Evolutionary conservation across 139 green algal genomes (phyloP).

Genomic region (Spirogloea muscicola): DNA sequence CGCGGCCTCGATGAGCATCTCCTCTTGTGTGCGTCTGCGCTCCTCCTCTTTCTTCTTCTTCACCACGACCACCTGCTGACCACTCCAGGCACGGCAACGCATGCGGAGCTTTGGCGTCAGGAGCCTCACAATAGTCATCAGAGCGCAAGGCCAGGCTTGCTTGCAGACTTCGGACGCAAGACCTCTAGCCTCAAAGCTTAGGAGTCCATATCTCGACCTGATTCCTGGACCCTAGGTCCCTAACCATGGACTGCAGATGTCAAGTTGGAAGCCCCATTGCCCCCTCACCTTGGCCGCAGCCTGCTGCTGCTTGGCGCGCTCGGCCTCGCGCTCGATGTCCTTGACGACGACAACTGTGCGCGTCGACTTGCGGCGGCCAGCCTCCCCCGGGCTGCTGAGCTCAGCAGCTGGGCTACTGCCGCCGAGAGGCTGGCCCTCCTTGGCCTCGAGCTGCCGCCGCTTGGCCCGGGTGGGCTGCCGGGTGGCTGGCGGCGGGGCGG

Average conservation of each 20-base stretch:
- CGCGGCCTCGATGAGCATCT: slow-evolving; percentile 82
- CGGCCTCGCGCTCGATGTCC: slow-evolving; percentile 53
- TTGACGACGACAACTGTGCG: slow-evolving; percentile 50
- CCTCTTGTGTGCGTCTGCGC: slow-evolving; percentile 64
- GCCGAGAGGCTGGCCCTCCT: no score
- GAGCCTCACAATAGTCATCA: background rate
- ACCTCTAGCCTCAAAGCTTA: background rate
- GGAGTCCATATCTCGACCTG: background rate
- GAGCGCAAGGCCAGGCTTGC: background rate
- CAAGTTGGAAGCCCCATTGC: background rate
- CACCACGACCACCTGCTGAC: slow-evolving; percentile 1
- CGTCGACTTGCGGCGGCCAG: no score
- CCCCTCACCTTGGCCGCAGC: slow-evolving; percentile 2
- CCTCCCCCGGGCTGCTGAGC: no score
- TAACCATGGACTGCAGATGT: background rate
- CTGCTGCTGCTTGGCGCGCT: slow-evolving; percentile 6
- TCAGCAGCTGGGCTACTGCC: no score
- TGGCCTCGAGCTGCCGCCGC: no score
- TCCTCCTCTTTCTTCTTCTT: slow-evolving; percentile 21
- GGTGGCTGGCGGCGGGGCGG: no score
- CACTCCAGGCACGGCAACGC: background rate
- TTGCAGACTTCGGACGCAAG: background rate
- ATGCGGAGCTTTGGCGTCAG: background rate
- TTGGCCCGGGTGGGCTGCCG: no score
- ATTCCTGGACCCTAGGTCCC: background rate